Conservation (phyloP, 208 protist genomes). For the Wallacemonas collosoma region DNA sequence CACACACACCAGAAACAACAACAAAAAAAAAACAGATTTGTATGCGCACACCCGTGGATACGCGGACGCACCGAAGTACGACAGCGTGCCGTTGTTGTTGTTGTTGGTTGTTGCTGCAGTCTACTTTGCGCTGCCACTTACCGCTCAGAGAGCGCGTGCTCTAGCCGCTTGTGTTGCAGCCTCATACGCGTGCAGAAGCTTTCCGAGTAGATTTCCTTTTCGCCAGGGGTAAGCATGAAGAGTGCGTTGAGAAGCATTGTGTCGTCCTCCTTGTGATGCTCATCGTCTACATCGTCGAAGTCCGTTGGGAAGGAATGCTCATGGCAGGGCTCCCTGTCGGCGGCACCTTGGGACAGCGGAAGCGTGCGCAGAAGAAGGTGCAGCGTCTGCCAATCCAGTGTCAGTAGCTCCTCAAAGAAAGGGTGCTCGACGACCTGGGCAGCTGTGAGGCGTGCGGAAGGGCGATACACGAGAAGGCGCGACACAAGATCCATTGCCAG, state of each 20-base stretch:
- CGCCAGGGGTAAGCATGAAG: neutral
- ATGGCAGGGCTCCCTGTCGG: neutral
- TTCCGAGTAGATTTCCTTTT: neutral
- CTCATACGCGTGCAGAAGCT: neutral
- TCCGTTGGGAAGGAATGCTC: neutral
- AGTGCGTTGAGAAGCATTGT: neutral
- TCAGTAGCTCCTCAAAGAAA: slow-evolving; percentile 96
- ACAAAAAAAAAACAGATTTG: no score
- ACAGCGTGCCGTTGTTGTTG: no score
- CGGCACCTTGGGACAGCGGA: neutral
- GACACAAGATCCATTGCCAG: slow-evolving; percentile 97
- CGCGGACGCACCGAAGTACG: no score
- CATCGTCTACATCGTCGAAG: neutral
- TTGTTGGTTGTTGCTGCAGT: no score
- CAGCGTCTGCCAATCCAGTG: slow-evolving; percentile 30
- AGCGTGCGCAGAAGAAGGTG: slow-evolving; percentile 11
- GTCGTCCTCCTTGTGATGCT: neutral
- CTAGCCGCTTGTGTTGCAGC: neutral
- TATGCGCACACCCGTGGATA: no score
- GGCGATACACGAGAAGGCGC: slow-evolving; percentile 95
- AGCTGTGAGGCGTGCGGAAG: slow-evolving; percentile 95
- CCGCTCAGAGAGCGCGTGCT: neutral
- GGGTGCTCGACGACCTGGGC: slow-evolving; percentile 97
- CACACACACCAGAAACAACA: no score
- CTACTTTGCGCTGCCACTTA: neutral